Evolutionary conservation across 208 protist genomes (phyloP).

Genomic region (Acanthamoeba culbertsoni): DNA sequence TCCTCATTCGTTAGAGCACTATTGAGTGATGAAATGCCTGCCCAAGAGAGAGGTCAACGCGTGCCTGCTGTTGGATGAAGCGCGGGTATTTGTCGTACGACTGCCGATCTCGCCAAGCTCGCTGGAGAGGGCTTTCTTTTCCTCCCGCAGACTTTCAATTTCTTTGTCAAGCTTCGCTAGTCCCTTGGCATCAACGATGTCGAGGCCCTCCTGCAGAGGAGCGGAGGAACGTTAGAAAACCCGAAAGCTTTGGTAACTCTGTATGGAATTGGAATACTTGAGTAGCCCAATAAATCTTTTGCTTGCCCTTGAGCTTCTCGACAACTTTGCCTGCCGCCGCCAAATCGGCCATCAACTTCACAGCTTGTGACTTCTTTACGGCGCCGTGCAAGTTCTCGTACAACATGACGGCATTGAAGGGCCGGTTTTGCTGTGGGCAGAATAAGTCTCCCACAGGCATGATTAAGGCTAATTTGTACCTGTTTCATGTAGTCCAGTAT

Average conservation of each 20-base stretch:
- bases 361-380: conserved; percentile 28
- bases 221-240: background rate
- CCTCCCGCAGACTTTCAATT: background rate
- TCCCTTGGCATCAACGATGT: background rate
- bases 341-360: conserved; percentile 34
- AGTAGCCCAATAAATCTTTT: conserved; percentile 51
- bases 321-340: background rate
- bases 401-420: conserved; percentile 45
- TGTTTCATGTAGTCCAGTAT: conserved; percentile 19
- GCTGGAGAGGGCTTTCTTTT: background rate
- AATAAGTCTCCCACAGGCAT: background rate
- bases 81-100: background rate
- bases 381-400: conserved; percentile 37
- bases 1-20: conserved; percentile 1
- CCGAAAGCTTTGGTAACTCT: background rate
- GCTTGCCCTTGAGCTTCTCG: conserved; percentile 53
- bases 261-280: background rate
- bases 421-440: conserved; percentile 22
- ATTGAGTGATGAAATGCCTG: conserved; percentile 44
- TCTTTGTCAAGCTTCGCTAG: conserved; percentile 28
- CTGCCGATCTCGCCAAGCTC: conserved; percentile 8
- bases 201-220: conserved; percentile 23
- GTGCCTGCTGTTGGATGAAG: background rate
- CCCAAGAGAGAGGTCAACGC: background rate
- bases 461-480: background rate